Base-by-base conservation (phyloP, 768 basidiomycete genomes). In the Leucosporidium yakuticum region DNA sequence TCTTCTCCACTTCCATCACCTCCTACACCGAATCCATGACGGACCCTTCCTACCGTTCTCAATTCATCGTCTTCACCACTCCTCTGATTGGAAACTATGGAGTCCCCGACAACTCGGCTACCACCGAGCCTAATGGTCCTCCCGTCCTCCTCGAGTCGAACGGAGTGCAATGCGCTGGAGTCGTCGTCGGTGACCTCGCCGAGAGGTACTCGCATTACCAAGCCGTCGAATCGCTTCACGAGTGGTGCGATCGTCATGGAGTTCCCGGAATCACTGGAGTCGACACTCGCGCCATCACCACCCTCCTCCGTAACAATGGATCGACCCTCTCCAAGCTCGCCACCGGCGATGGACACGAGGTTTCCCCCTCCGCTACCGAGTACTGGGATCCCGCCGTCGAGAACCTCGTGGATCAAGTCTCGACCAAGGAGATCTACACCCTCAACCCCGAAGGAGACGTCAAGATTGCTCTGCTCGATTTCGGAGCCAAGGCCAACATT, bases 1-100 rank as follows among this genome's bases (percentile, higher is more conserved):
- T 99, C 34, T 99, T 99, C 80, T 95, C 92, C 20, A 99, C 96
- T 39, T 94, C 92, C 53, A 99, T 99, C 78, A 99, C 96, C 1
- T 96, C 93, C 50, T 99, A 99, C 79, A 98, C 95, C 57, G 96
- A 99, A 80, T 96, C 92, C 12, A 97, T 99, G 96, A 99, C 96
- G 48, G 96, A 99, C 79, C 96, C 96, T 11, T 98, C 96, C 12
- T 98, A 99, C 80, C 89, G 91, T 44, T 89, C 91, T 60, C 96
- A 99, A 80, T 95, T 99, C 77, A 85, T 99, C 71, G 96, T 99
- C 65, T 99, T 99, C 82, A 99, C 96, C 54, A 89, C 94, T 0
- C 96, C 96, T 15, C 85, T 99, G 80, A 96, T 99, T 73, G 96
- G 96, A 50, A 99, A 99, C 79, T 99, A 99, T 76, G 96, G 96